These are phyloP conservation scores for Heracleum sosnowskyi DNA, from an alignment of 129 eudicot genomes.

Conservation along the genomic window DNA sequence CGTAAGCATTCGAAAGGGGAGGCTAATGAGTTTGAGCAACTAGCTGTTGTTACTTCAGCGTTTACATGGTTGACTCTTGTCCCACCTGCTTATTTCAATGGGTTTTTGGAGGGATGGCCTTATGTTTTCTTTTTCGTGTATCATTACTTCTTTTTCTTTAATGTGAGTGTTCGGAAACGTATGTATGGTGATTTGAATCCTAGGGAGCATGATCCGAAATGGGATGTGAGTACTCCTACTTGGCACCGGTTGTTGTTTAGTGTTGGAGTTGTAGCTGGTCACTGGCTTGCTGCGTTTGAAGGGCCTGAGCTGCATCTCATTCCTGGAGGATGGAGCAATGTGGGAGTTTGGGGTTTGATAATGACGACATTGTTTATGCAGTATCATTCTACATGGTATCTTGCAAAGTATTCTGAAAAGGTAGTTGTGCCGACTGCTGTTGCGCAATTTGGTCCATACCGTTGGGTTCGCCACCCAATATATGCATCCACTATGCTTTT, in stretches of 20 bases:
- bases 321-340: constrained; percentile 61
- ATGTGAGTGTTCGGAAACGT: constrained; percentile 56
- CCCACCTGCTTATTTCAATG: constrained; percentile 75
- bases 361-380: constrained; percentile 54
- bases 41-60: constrained; percentile 49
- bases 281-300: constrained; percentile 87
- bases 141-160: constrained; percentile 77
- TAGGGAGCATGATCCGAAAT: constrained; percentile 65
- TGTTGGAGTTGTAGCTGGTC: constrained; percentile 45
- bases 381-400: constrained; percentile 60
- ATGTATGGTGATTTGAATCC: constrained; percentile 58
- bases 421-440: constrained; percentile 86
- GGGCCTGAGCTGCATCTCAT: constrained; percentile 60
- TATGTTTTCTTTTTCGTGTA: constrained; percentile 68
- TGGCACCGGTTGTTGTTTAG: constrained; percentile 44
- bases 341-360: constrained; percentile 63
- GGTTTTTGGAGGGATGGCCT: constrained; percentile 90
- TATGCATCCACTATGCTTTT: constrained; percentile 81
- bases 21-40: constrained; percentile 51
- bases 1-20: constrained; percentile 47
- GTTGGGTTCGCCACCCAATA: constrained; percentile 86
- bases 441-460: constrained; percentile 80
- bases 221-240: constrained; percentile 53
- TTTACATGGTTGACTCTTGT: constrained; percentile 73
- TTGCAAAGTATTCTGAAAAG: constrained; percentile 74